Evolutionary conservation across 2,329 filamentous ascomycete species (phyloP).

Genomic region (Pseudogymnoascus sp.): DNA sequence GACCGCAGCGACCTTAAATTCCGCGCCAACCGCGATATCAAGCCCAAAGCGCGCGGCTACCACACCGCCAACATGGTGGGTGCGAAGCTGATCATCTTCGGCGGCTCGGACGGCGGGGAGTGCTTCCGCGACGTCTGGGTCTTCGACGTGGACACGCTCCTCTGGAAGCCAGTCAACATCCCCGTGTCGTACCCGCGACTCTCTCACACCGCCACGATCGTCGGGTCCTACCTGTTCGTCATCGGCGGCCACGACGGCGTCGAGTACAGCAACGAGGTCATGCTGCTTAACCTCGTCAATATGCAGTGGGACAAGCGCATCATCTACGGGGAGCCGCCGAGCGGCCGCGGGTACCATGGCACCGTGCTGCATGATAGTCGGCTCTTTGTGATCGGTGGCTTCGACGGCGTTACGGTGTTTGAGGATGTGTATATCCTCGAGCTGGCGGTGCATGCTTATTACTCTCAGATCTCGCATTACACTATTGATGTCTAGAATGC

Average conservation of each 20-base stretch:
- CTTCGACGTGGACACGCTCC: constrained; percentile 55
- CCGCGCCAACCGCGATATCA: constrained; percentile 27
- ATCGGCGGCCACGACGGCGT: constrained; percentile 62
- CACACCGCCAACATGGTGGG: constrained; percentile 68
- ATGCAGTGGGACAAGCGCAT: constrained; percentile 65
- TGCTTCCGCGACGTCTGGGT: constrained; percentile 69
- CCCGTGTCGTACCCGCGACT: constrained; percentile 52
- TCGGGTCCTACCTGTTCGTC: constrained; percentile 62
- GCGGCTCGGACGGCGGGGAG: constrained; percentile 61
- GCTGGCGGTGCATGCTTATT: constrained; percentile 62
- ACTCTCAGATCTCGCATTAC: constrained; percentile 66
- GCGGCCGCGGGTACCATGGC: constrained; percentile 58
- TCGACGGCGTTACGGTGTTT: constrained; percentile 60
- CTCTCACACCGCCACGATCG: constrained; percentile 60
- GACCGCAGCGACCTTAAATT: constrained; percentile 12
- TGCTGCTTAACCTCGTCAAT: constrained; percentile 60
- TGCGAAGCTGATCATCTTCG: constrained; percentile 63
- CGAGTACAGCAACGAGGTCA: constrained; percentile 61
- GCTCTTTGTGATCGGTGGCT: constrained; percentile 56
- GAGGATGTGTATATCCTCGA: constrained; percentile 59
- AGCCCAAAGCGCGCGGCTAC: constrained; percentile 58
- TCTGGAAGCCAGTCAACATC: constrained; percentile 52
- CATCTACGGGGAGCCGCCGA: constrained; percentile 55
- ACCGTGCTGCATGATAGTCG: constrained; percentile 58
- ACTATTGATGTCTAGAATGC: constrained; percentile 51